Conservation (phyloP, 768 basidiomycete genomes). For the Russula abietina region DNA sequence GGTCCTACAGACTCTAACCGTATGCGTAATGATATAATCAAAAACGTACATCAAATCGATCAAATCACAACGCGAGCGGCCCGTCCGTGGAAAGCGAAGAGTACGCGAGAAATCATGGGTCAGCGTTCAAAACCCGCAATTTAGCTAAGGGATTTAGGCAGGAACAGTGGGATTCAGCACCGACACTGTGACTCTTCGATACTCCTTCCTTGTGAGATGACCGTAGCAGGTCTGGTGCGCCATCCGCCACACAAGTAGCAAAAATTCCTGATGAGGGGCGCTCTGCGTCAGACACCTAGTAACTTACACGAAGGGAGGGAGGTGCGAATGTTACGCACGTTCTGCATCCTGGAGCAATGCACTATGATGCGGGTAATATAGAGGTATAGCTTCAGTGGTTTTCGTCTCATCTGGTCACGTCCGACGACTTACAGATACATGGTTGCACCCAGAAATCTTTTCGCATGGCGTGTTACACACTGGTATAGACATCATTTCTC, state of each 20-base stretch:
- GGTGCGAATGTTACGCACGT: slow-evolving; percentile 27
- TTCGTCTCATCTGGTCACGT: neutral
- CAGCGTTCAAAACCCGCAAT: neutral
- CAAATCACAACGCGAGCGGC: too few species aligned
- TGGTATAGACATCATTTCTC: slow-evolving; percentile 20
- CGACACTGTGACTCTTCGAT: too few species aligned
- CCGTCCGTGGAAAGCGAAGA: too few species aligned
- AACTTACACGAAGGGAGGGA: slow-evolving; percentile 38
- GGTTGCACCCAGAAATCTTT: slow-evolving; percentile 51
- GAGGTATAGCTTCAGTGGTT: neutral
- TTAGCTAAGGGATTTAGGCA: neutral
- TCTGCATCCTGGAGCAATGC: slow-evolving; percentile 52
- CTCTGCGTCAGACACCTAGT: neutral
- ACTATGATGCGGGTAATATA: slow-evolving; percentile 33
- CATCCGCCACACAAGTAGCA: slow-evolving; percentile 44
- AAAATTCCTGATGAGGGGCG: slow-evolving; percentile 35
- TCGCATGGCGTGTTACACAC: too few species aligned
- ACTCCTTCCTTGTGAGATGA: too few species aligned
- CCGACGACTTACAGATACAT: slow-evolving; percentile 39
- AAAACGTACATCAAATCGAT: neutral
- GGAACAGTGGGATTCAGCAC: neutral
- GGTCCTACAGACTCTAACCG: too few species aligned
- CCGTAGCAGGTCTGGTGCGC: too few species aligned
- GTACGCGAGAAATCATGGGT: too few species aligned
- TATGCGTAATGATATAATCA: neutral